Conservation (phyloP, 2,329 filamentous ascomycete genomes). For the Chrysosporium queenslandicum region DNA sequence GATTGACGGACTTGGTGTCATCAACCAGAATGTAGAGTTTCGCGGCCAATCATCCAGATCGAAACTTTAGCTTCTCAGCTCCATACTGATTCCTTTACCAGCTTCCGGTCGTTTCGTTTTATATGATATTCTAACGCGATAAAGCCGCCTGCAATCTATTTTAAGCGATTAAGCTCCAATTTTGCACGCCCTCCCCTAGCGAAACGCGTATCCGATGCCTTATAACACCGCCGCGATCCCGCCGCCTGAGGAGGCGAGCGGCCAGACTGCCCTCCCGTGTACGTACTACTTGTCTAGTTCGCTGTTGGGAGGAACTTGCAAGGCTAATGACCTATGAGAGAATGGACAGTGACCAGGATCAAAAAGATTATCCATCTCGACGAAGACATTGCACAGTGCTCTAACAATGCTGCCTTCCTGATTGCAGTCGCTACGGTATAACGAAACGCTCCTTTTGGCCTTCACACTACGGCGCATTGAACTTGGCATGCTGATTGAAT, state of each 20-base stretch:
- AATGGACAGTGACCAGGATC: constrained; percentile 66
- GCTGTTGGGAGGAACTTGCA: too few species aligned
- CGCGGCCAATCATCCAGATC: neutral
- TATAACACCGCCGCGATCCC: constrained; percentile 81
- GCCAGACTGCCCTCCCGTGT: constrained; percentile 77
- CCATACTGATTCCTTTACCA: neutral
- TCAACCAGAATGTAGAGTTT: neutral
- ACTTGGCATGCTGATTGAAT: neutral
- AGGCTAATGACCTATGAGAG: neutral
- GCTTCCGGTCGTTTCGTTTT: too few species aligned
- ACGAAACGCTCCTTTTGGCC: constrained; percentile 4
- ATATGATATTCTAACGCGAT: too few species aligned
- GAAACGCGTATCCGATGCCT: constrained; percentile 54
- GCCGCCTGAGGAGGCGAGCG: constrained; percentile 70
- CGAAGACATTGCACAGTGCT: constrained; percentile 73
- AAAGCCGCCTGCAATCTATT: too few species aligned
- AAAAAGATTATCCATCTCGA: constrained; percentile 92
- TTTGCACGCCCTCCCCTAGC: too few species aligned
- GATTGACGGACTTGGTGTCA: neutral
- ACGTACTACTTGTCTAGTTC: constrained; percentile 39
- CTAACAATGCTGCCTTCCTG: constrained; percentile 87
- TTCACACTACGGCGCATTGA: neutral
- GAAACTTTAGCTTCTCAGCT: neutral
- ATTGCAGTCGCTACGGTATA: constrained; percentile 79
- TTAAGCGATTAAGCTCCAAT: too few species aligned